Percentiles rank a stretch among this genome's conserved stretches.
Evolutionary conservation across 257 asterid genomes (phyloP).

Genomic region (Solanum tacnaense): DNA sequence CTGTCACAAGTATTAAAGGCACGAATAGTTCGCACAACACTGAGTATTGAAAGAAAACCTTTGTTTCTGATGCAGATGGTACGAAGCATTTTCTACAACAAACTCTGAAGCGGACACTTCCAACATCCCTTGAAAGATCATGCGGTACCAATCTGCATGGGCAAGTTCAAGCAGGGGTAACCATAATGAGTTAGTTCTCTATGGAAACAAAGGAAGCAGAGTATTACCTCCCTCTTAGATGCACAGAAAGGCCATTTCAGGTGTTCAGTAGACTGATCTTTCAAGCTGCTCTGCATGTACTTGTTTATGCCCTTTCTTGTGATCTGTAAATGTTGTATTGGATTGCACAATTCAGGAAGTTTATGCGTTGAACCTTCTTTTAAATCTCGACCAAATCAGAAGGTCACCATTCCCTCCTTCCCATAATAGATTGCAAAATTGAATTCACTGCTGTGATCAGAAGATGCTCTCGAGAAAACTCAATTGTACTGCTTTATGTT

Average conservation of each 20-base stretch:
- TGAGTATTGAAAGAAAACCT: background rate
- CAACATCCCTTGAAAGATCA: conserved; percentile 32
- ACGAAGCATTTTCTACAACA: conserved; percentile 18
- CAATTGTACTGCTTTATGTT: too few relatives aligned
- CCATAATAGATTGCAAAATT: background rate
- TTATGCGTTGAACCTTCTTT: background rate
- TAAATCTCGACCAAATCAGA: background rate
- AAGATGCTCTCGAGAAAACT: too few relatives aligned
- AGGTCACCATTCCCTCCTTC: background rate
- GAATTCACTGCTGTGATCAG: background rate
- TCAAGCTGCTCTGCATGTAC: conserved; percentile 94
- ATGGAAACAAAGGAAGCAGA: conserved; percentile 47
- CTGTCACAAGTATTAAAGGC: background rate
- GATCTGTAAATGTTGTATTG: background rate
- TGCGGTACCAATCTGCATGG: conserved; percentile 20
- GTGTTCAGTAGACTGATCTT: conserved; percentile 47
- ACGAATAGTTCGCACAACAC: background rate
- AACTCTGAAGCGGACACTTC: conserved; percentile 39
- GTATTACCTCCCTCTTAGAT: conserved; percentile 43
- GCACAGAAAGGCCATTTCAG: conserved; percentile 30
- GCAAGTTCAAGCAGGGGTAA: conserved; percentile 22
- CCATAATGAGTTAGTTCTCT: conserved; percentile 21
- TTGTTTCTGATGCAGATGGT: conserved; percentile 17
- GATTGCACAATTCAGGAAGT: background rate
- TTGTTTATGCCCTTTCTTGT: conserved; percentile 1